phyloP scores from a whole-genome alignment of 176 grass and related monocot species.

The Phyllostachys edulis region DNA sequence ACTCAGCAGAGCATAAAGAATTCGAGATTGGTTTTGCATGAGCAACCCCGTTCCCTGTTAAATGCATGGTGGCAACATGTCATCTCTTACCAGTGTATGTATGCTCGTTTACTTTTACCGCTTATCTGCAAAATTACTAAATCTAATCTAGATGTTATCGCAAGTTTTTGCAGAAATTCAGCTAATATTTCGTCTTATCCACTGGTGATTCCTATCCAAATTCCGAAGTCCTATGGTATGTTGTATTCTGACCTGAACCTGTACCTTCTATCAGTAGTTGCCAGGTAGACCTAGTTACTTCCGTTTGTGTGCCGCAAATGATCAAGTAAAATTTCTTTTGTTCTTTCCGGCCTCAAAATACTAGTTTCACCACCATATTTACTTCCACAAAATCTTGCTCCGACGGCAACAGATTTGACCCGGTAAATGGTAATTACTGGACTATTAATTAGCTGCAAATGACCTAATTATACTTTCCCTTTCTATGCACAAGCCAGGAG shows the following conservation, averaged over 20 bases:
- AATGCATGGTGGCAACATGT: neutral
- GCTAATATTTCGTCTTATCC: neutral
- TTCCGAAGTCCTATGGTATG: neutral
- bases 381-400: neutral
- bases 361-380: neutral
- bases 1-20: neutral
- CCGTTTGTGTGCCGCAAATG: neutral
- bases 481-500: neutral
- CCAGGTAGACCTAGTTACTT: neutral
- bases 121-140: neutral
- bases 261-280: neutral
- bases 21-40: conserved; percentile 3
- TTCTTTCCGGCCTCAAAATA: neutral
- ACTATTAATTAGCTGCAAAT: neutral
- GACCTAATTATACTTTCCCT: neutral
- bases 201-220: neutral
- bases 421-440: neutral
- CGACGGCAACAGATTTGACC: neutral
- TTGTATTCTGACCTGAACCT: neutral
- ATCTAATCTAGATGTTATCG: neutral
- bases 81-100: neutral
- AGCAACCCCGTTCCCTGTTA: neutral
- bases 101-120: neutral
- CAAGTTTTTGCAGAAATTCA: neutral
- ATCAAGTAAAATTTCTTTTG: neutral